phyloP scores from a whole-genome alignment of 2,329 filamentous ascomycete species.

The Ilyonectria sp. region DNA sequence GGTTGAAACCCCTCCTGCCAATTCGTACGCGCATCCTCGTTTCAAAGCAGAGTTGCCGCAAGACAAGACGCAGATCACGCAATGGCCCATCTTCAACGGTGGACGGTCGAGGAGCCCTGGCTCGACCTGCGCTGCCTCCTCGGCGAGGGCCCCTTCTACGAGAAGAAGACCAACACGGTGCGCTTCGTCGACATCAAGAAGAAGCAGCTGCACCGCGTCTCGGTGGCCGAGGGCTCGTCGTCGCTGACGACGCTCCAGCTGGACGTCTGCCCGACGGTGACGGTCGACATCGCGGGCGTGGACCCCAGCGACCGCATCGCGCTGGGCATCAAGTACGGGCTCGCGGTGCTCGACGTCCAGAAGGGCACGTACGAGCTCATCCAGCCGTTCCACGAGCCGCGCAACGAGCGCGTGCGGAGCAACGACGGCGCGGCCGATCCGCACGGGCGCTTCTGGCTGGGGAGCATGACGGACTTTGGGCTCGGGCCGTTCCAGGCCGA shows the following conservation, averaged over 20 bases:
- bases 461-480: conserved; percentile 85
- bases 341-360: conserved; percentile 81
- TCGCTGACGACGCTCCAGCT: conserved; percentile 75
- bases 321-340: conserved; percentile 85
- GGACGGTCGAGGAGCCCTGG: conserved; percentile 68
- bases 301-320: conserved; percentile 77
- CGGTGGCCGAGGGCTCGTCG: conserved; percentile 73
- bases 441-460: conserved; percentile 87
- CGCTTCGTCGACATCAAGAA: conserved; percentile 89
- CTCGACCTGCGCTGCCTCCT: conserved; percentile 75
- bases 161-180: conserved; percentile 74
- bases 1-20: neutral
- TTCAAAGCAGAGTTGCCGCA: neutral
- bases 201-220: conserved; percentile 79
- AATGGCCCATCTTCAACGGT: conserved; percentile 62
- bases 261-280: conserved; percentile 73
- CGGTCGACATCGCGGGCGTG: conserved; percentile 82
- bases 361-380: conserved; percentile 70
- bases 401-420: conserved; percentile 71
- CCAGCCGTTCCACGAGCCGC: conserved; percentile 60
- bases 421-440: conserved; percentile 90
- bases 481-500: conserved; percentile 72
- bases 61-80: neutral
- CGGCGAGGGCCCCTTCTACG: conserved; percentile 83
- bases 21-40: neutral